phyloP scores from a whole-genome alignment of 139 green algal genomes.

The Coelastrella sp. region DNA sequence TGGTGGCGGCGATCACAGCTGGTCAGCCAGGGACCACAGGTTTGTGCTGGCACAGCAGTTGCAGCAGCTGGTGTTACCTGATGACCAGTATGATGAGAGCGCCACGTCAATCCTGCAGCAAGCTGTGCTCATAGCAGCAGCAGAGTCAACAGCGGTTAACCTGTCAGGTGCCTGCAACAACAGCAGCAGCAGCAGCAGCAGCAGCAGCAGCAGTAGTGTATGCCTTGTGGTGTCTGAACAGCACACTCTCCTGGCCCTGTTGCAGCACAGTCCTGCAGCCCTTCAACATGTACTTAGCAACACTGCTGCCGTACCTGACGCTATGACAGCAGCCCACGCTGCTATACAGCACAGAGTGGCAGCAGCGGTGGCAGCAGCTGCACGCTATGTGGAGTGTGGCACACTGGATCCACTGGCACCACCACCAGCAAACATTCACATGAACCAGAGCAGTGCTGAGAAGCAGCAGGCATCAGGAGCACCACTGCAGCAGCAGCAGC shows the following conservation, averaged over 20 bases:
- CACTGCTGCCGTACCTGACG: not conserved
- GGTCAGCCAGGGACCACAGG: not conserved
- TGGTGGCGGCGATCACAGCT: not conserved
- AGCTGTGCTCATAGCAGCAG: not conserved
- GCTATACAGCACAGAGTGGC: not conserved
- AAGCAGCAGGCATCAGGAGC: not conserved
- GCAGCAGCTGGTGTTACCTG: not conserved
- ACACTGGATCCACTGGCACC: not conserved
- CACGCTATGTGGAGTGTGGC: not conserved
- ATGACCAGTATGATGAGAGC: not conserved
- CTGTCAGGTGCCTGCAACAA: not conserved
- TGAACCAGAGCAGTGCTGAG: not conserved
- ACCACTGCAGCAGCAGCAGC: not conserved
- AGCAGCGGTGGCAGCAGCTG: not conserved
- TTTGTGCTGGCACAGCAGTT: not conserved
- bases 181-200: not conserved
- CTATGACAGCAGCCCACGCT: not conserved
- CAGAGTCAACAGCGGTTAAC: not conserved
- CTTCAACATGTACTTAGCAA: not conserved
- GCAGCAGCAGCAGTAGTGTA: not conserved
- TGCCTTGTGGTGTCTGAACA: not conserved
- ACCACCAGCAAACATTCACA: not conserved
- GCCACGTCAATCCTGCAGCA: not conserved
- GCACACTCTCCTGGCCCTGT: not conserved
- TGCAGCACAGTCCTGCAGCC: not conserved